Evolutionary conservation across 257 asterid genomes (phyloP).

Genomic region (Avicennia marina): DNA sequence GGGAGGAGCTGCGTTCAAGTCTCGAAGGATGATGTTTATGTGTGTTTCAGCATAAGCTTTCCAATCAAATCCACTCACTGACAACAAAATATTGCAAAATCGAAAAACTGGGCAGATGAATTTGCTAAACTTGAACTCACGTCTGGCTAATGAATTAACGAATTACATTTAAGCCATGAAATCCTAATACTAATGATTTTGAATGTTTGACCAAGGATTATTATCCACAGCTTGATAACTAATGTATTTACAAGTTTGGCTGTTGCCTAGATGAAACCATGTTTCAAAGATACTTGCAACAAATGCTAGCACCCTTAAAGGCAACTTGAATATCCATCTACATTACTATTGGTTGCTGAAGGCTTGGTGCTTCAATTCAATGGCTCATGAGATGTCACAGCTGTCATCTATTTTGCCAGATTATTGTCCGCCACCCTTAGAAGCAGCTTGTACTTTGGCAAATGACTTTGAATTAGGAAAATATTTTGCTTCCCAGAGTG

Average conservation of each 20-base stretch:
- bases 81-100: no score
- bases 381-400: no score
- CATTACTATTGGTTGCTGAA: conserved; percentile 1
- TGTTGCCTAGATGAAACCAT: no score
- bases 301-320: background rate
- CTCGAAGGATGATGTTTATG: no score
- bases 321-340: background rate
- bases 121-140: background rate
- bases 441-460: background rate
- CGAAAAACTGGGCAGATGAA: background rate
- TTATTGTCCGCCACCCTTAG: no score
- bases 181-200: background rate
- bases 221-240: background rate
- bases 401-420: no score
- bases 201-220: background rate
- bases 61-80: no score
- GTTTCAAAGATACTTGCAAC: background rate
- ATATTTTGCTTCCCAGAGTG: background rate
- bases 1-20: no score
- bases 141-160: background rate
- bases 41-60: no score
- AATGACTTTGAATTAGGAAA: background rate
- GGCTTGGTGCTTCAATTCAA: no score
- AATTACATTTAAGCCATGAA: background rate
- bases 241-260: background rate